phyloP scores from a whole-genome alignment of 768 basidiomycete species.

The Russula earlei region DNA sequence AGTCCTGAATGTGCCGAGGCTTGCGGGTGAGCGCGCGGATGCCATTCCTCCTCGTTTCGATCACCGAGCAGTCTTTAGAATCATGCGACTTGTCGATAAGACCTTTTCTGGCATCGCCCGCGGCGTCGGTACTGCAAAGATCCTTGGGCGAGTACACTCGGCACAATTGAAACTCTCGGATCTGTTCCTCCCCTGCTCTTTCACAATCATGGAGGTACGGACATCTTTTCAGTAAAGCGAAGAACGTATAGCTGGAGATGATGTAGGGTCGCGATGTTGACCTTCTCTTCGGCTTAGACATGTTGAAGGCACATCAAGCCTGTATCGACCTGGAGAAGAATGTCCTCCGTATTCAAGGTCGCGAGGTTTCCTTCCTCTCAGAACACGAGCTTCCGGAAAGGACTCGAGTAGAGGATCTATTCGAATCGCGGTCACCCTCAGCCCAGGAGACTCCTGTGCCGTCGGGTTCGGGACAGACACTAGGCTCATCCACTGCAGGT shows the following conservation, averaged over 20 bases:
- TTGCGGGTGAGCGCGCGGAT: constrained; percentile 54
- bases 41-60: constrained; percentile 14
- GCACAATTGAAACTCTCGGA: constrained; percentile 86
- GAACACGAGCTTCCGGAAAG: constrained; percentile 93
- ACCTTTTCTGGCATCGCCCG: constrained; percentile 83
- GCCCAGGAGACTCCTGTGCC: not conserved
- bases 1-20: constrained; percentile 86
- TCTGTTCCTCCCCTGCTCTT: constrained; percentile 78
- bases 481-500: constrained; percentile 39
- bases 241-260: not conserved
- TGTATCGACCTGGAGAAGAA: constrained; percentile 89
- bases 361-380: constrained; percentile 79
- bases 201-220: constrained; percentile 88
- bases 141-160: constrained; percentile 88
- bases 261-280: constrained; percentile 81
- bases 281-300: constrained; percentile 96
- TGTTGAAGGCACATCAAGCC: constrained; percentile 96
- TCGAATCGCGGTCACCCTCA: constrained; percentile 5
- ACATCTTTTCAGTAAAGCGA: not conserved
- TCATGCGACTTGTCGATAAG: constrained; percentile 89
- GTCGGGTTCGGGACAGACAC: constrained; percentile 59
- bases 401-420: constrained; percentile 39
- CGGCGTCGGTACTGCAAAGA: constrained; percentile 91
- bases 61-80: constrained; percentile 32
- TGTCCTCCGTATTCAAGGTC: constrained; percentile 84